A percentile compares a stretch with the other conserved stretches of the same genome.
Conservation (phyloP, 495 filamentous ascomycete species). For the Hypoxylon trugodes region DNA sequence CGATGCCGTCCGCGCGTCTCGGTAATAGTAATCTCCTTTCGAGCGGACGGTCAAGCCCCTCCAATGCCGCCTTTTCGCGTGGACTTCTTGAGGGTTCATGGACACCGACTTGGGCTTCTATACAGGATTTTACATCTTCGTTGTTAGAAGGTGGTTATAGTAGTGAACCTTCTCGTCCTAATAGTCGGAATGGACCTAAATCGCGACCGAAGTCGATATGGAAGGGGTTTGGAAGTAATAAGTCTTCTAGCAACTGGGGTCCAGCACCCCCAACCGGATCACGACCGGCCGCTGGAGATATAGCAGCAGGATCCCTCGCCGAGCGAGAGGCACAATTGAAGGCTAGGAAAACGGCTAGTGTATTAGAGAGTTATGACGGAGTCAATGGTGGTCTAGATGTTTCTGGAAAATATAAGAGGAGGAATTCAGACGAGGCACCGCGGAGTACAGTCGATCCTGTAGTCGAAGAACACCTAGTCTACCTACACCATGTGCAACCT, state of each 20-base stretch:
- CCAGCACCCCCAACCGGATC: slow-evolving; percentile 48
- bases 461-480: slow-evolving; percentile 78
- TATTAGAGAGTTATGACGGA: slow-evolving; percentile 62
- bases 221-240: slow-evolving; percentile 41
- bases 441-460: slow-evolving; percentile 49
- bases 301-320: slow-evolving; percentile 58
- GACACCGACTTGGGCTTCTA: slow-evolving; percentile 56
- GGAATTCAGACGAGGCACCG: slow-evolving; percentile 60
- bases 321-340: slow-evolving; percentile 57
- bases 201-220: slow-evolving; percentile 41
- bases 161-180: slow-evolving; percentile 44
- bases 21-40: slow-evolving; percentile 42
- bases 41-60: slow-evolving; percentile 40
- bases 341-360: slow-evolving; percentile 56
- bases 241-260: slow-evolving; percentile 48
- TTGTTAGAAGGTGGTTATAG: slow-evolving; percentile 48
- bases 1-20: slow-evolving; percentile 53
- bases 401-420: slow-evolving; percentile 59
- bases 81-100: slow-evolving; percentile 54
- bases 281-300: slow-evolving; percentile 51
- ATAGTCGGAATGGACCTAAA: slow-evolving; percentile 43
- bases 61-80: slow-evolving; percentile 45
- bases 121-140: slow-evolving; percentile 55
- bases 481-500: slow-evolving; percentile 85
- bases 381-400: slow-evolving; percentile 58